A percentile compares a stretch with the other conserved stretches of the same genome.
phyloP scores from a whole-genome alignment of 768 basidiomycete genomes.

The Tubosaeta brunneosetosa region DNA sequence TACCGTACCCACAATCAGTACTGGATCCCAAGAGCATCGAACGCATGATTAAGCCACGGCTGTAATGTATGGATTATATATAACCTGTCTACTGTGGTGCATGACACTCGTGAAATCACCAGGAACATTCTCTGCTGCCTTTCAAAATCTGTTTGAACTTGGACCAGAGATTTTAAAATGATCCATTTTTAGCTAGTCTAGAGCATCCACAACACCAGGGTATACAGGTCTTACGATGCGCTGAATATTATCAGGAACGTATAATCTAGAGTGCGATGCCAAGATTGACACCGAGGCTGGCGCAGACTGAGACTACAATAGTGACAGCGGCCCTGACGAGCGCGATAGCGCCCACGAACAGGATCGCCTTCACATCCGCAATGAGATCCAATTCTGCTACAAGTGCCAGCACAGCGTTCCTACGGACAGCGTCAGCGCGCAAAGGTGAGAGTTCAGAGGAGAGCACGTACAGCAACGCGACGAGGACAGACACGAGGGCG shows the following conservation, averaged over 20 bases:
- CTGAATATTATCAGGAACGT: not conserved
- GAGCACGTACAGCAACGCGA: not conserved
- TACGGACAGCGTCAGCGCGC: not conserved
- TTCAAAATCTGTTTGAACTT: too few relatives aligned
- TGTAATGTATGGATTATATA: slow-evolving; percentile 16
- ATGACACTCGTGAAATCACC: too few relatives aligned
- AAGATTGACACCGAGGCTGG: not conserved
- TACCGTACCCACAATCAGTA: slow-evolving; percentile 63
- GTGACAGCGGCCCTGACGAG: not conserved
- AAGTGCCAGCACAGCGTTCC: not conserved
- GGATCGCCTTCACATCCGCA: too few relatives aligned
- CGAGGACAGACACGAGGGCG: not conserved
- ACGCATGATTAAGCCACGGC: slow-evolving; percentile 45
- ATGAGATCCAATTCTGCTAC: not conserved
- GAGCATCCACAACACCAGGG: not conserved
- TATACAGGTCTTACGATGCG: not conserved
- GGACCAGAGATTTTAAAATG: too few relatives aligned
- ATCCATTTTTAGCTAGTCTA: not conserved
- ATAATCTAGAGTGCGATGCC: not conserved
- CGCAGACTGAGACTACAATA: not conserved
- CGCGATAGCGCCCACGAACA: not conserved
- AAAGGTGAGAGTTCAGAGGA: not conserved
- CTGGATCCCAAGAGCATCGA: slow-evolving; percentile 53
- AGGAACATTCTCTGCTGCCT: too few relatives aligned
- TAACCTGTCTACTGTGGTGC: too few relatives aligned